Evolutionary conservation across 1,284 basidiomycete genomes (phyloP), one percentile per base, ranked within the genome.

Genomic region (Rhodotorula sp.): DNA sequence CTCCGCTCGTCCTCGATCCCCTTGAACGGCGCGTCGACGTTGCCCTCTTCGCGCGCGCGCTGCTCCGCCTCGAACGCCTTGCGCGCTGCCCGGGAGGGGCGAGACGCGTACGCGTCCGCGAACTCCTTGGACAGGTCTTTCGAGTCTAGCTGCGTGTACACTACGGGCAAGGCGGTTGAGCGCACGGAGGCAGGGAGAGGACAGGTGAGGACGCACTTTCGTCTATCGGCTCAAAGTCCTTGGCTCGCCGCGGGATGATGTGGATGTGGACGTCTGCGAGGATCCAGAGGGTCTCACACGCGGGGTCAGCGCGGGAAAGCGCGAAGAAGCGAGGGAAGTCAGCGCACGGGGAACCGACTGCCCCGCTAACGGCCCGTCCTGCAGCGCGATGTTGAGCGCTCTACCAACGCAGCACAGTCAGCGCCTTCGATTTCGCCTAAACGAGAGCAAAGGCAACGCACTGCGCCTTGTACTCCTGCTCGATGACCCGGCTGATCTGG

Each of bases 271-370:
- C 91, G 79, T 96, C 66, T 69, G 67, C 12, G 25, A 10, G 13
- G 5, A 15, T 0, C 27, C 1, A 27, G 7, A n/a, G n/a, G n/a
- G n/a, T n/a, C 6, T 50, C 7, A 46, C 41, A 27, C 1, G 17
- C 3, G 57, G 88, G 88, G 2, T 37, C 21, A 19, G 36, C 21
- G 27, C 36, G 4, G 5, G 12, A 6, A 17, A 44, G 39, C 7
- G 44, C 5, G 87, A 34, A 92, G 92, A 21, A n/a, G 95, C 82
- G 39, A 95, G 82, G 79, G 95, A 93, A 74, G 95, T 90, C 80
- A 95, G 92, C 50, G 94, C 90, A 80, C 96, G 94, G 0, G 92
- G 89, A 25, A 95, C 88, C 9, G 88, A 89, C 83, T 97, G 94
- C 0, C 93, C 90, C 0, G 92, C 91, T 9, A 64, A 89, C 67